phyloP scores from a whole-genome alignment of 2,329 filamentous ascomycete genomes.

The Elsinoe australis region DNA sequence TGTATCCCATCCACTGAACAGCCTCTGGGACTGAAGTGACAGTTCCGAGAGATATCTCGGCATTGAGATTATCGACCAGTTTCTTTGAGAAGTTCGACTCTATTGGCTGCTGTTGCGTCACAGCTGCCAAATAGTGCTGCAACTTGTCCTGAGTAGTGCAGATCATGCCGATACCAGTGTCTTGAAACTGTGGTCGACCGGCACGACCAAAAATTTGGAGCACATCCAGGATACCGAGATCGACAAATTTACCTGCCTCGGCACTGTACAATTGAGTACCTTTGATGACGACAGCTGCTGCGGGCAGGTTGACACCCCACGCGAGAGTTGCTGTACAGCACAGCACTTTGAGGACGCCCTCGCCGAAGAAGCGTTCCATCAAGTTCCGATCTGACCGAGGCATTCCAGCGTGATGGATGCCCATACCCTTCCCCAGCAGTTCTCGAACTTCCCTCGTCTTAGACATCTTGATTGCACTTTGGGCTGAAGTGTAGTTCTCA shows the following conservation, averaged over 20 bases:
- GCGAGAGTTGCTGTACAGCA: conserved; percentile 97
- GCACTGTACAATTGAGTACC: conserved; percentile 95
- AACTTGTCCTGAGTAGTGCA: conserved; percentile 94
- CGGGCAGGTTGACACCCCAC: conserved; percentile 97
- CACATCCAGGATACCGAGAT: conserved; percentile 92
- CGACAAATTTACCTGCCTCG: conserved; percentile 92
- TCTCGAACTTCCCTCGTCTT: conserved; percentile 83
- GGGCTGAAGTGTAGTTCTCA: conserved; percentile 69
- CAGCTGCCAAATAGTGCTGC: conserved; percentile 79
- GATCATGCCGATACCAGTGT: conserved; percentile 96
- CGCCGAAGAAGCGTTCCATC: conserved; percentile 85
- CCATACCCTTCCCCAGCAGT: conserved; percentile 80
- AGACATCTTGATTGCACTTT: conserved; percentile 76
- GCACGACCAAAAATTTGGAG: conserved; percentile 98
- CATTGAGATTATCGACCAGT: conserved; percentile 92
- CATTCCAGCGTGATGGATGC: conserved; percentile 96
- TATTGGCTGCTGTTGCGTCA: conserved; percentile 93
- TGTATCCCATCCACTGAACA: conserved; percentile 96
- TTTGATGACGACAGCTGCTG: conserved; percentile 95
- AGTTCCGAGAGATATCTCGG: conserved; percentile 86
- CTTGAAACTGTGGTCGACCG: conserved; percentile 93
- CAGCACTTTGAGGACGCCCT: conserved; percentile 91
- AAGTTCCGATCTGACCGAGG: conserved; percentile 86
- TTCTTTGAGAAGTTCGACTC: conserved; percentile 94
- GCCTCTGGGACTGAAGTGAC: conserved; percentile 91